A percentile compares a stretch with the other conserved stretches of the same genome.
These are phyloP conservation scores for Cochlearia excelsa DNA, from an alignment of 345 rosid genomes.

Conservation along the genomic window DNA sequence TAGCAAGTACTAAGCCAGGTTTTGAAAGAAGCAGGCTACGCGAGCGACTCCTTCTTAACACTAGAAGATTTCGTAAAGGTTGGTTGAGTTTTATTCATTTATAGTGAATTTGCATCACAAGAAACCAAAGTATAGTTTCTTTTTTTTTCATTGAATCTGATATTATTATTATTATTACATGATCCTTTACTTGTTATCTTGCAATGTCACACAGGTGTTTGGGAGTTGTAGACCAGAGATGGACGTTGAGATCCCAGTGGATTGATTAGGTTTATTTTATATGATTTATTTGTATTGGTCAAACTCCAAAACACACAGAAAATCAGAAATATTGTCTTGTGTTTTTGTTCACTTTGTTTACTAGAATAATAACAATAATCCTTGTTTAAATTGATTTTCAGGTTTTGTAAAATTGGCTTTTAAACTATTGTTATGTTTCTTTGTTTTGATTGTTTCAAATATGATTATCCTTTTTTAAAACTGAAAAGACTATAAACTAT, in stretches of 20 bases:
- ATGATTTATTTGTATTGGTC: no score
- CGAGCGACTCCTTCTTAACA: slow-evolving; percentile 50
- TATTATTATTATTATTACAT: background rate
- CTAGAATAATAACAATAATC: no score
- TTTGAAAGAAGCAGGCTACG: slow-evolving; percentile 74
- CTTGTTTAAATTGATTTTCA: no score
- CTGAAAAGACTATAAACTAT: no score
- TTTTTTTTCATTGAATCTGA: slow-evolving; percentile 6
- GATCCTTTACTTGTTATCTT: background rate
- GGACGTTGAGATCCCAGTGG: slow-evolving; percentile 87
- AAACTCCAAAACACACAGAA: no score
- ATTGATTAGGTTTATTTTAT: slow-evolving; percentile 23
- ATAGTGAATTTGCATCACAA: background rate
- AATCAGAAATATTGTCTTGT: no score
- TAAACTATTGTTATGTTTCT: no score
- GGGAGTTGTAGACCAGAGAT: slow-evolving; percentile 57
- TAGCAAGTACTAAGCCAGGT: slow-evolving; percentile 74
- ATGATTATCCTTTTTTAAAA: no score
- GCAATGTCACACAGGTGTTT: slow-evolving; percentile 48
- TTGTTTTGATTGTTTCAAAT: no score
- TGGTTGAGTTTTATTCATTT: background rate
- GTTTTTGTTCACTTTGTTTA: no score
- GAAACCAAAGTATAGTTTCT: slow-evolving; percentile 1
- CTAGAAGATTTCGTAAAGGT: slow-evolving; percentile 74
- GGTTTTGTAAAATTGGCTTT: no score